Conservation (phyloP, 2,329 filamentous ascomycete species). For the Nothophaeocryptopus gaeumannii region DNA sequence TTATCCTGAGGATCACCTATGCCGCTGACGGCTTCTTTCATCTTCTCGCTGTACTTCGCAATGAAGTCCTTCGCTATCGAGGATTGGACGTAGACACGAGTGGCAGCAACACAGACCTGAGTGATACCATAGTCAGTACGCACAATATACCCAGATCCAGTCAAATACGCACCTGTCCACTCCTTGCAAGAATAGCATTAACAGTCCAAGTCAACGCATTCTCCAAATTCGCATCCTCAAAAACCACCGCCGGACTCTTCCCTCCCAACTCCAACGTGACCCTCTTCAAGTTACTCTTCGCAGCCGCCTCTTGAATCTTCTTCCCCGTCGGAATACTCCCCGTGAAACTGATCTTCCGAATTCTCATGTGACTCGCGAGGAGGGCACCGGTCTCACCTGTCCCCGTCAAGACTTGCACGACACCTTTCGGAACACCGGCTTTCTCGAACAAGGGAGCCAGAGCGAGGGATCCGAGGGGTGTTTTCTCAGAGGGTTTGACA, state of each 20-base stretch:
- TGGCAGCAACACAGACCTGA: slow-evolving; percentile 53
- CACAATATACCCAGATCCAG: no score
- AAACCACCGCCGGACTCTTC: slow-evolving; percentile 59
- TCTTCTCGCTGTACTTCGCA: slow-evolving; percentile 44
- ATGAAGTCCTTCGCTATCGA: slow-evolving; percentile 46
- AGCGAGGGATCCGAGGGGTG: slow-evolving; percentile 58
- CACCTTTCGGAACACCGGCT: slow-evolving; percentile 58
- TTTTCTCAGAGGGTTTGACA: slow-evolving; percentile 47
- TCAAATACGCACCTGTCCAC: slow-evolving; percentile 46
- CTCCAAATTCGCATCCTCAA: slow-evolving; percentile 54
- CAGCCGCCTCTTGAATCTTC: slow-evolving; percentile 55
- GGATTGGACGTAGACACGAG: slow-evolving; percentile 57
- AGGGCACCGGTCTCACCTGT: slow-evolving; percentile 58
- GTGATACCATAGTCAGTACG: no score
- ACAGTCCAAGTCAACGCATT: slow-evolving; percentile 36
- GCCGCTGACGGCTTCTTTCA: slow-evolving; percentile 35
- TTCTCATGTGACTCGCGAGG: slow-evolving; percentile 57
- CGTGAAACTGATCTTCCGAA: slow-evolving; percentile 63
- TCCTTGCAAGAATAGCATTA: slow-evolving; percentile 48
- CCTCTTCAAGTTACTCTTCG: slow-evolving; percentile 56
- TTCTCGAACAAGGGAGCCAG: slow-evolving; percentile 54
- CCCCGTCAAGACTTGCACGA: slow-evolving; percentile 59
- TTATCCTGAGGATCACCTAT: slow-evolving; percentile 44
- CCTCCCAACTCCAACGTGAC: slow-evolving; percentile 61
- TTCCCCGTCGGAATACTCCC: slow-evolving; percentile 60